Evolutionary conservation across 2,329 filamentous ascomycete species (phyloP).

Genomic region (Lasiodiplodia sp.): DNA sequence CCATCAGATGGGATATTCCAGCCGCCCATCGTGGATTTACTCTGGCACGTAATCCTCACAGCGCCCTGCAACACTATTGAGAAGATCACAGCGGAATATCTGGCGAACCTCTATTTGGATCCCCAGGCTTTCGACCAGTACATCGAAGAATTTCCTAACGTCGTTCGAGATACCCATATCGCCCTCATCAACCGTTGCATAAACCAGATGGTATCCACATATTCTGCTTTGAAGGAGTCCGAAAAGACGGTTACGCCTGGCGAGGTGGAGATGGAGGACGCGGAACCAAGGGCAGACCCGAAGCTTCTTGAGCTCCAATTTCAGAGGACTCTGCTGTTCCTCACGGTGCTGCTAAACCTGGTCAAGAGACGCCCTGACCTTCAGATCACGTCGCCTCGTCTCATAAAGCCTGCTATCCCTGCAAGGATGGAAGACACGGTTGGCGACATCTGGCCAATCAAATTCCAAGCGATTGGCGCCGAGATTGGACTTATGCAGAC

Average conservation of each 20-base stretch:
- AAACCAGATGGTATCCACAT: conserved; percentile 46
- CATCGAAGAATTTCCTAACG: conserved; percentile 10
- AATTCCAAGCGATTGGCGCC: conserved; percentile 77
- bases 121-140: conserved; percentile 3
- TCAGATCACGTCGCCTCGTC: conserved; percentile 7
- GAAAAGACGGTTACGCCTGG: background rate
- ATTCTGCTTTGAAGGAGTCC: conserved; percentile 6
- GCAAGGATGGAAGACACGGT: conserved; percentile 62
- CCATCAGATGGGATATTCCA: conserved; percentile 61
- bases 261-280: conserved; percentile 21
- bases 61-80: conserved; percentile 72
- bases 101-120: conserved; percentile 79
- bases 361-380: conserved; percentile 18
- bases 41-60: conserved; percentile 84
- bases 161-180: conserved; percentile 67
- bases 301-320: conserved; percentile 37
- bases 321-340: conserved; percentile 44
- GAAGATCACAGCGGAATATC: conserved; percentile 69
- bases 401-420: conserved; percentile 43
- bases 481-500: conserved; percentile 64
- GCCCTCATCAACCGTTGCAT: conserved; percentile 77
- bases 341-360: conserved; percentile 39
- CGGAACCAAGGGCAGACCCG: background rate
- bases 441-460: conserved; percentile 71
- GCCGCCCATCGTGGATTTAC: conserved; percentile 67